Conservation (phyloP, 306 rosid species). For the Abrus pulchellus region DNA sequence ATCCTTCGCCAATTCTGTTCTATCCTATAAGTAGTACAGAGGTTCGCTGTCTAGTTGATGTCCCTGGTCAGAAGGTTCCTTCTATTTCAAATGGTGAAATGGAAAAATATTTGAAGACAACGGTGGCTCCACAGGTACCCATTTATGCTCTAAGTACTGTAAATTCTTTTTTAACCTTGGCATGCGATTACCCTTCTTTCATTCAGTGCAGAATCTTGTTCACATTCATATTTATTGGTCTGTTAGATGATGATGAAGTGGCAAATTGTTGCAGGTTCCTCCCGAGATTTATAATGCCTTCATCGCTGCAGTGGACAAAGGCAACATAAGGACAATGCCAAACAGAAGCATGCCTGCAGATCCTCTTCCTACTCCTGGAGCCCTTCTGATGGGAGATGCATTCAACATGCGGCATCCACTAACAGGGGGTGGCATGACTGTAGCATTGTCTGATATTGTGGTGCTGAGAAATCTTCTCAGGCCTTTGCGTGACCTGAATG, state of each 20-base stretch:
- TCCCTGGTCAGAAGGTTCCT: conserved; percentile 97
- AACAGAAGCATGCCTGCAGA: conserved; percentile 99
- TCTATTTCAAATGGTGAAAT: conserved; percentile 96
- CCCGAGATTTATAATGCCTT: conserved; percentile 79
- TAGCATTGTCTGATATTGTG: conserved; percentile 93
- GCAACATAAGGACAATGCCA: conserved; percentile 93
- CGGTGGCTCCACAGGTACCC: conserved; percentile 91
- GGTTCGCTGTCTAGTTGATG: conserved; percentile 96
- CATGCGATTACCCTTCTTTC: conserved; percentile 2
- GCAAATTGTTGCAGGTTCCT: conserved; percentile 71
- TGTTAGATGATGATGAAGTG: conserved; percentile 33
- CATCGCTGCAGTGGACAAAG: conserved; percentile 87
- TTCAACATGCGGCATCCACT: conserved; percentile 99
- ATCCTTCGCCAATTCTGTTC: conserved; percentile 95
- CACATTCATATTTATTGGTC: background rate
- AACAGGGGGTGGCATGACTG: conserved; percentile 99
- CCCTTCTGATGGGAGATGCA: conserved; percentile 97
- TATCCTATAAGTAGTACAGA: conserved; percentile 94
- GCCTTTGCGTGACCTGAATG: conserved; percentile 79
- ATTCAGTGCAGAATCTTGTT: conserved; percentile 31
- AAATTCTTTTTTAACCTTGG: background rate
- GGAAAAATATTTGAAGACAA: conserved; percentile 83
- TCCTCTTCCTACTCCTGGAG: conserved; percentile 96
- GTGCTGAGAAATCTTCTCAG: conserved; percentile 90
- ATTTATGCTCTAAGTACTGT: conserved; percentile 18